Evolutionary conservation across 768 basidiomycete species (phyloP).

Genomic region (Leccinum obscurum): DNA sequence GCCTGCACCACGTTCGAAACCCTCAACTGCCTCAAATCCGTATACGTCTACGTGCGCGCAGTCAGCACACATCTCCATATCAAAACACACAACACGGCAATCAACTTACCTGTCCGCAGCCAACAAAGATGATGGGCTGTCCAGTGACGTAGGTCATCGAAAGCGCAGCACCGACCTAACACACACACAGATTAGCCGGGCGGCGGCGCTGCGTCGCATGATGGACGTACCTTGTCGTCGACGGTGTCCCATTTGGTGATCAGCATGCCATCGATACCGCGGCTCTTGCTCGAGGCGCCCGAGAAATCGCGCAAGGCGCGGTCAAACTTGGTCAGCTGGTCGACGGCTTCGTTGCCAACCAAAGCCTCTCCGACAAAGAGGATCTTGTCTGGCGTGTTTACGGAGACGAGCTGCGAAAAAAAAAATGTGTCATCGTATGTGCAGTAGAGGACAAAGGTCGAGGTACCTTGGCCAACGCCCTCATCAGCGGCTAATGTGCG

Average conservation of each 20-base stretch:
- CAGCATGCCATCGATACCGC: slow-evolving; percentile 98
- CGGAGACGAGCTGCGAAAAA: slow-evolving; percentile 70
- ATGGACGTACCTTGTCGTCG: slow-evolving; percentile 76
- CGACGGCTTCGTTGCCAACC: slow-evolving; percentile 98
- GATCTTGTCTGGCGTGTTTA: slow-evolving; percentile 96
- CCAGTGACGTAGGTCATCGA: slow-evolving; percentile 99
- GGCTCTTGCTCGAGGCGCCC: slow-evolving; percentile 64
- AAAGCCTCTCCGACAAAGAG: slow-evolving; percentile 98
- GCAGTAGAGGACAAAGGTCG: neutral
- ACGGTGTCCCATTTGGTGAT: slow-evolving; percentile 99
- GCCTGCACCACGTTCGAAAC: slow-evolving; percentile 94
- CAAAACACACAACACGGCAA: neutral
- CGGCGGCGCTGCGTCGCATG: neutral
- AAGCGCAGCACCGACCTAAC: slow-evolving; percentile 92
- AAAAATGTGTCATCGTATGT: slow-evolving; percentile 1
- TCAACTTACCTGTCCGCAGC: slow-evolving; percentile 84
- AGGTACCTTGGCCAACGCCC: slow-evolving; percentile 89
- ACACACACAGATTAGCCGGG: slow-evolving; percentile 6
- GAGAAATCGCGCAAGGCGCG: slow-evolving; percentile 92
- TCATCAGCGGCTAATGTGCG: slow-evolving; percentile 80
- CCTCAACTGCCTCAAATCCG: slow-evolving; percentile 86
- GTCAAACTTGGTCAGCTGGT: slow-evolving; percentile 96
- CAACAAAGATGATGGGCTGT: slow-evolving; percentile 97
- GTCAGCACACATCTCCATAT: slow-evolving; percentile 11
- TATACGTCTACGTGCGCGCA: slow-evolving; percentile 72